These are phyloP conservation scores for Gamarada debralockiae DNA, from an alignment of 495 filamentous ascomycete genomes.

Conservation along the genomic window DNA sequence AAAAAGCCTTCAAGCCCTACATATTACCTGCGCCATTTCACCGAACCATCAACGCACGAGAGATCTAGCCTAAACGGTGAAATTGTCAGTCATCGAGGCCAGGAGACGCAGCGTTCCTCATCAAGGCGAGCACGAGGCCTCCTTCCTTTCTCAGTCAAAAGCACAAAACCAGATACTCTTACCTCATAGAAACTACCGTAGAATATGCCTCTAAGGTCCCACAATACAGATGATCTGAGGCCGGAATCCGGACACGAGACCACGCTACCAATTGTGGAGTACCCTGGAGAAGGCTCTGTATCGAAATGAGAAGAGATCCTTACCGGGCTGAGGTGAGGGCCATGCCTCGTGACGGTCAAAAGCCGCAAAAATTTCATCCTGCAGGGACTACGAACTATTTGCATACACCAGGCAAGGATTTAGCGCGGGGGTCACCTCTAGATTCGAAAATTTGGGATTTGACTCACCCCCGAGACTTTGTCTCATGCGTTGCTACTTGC, in stretches of 20 bases:
- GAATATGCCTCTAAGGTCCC: not conserved
- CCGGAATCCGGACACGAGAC: not conserved
- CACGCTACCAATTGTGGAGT: too few species aligned
- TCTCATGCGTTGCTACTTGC: too few species aligned
- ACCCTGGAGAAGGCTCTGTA: too few species aligned
- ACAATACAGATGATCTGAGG: too few species aligned
- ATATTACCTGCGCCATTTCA: too few species aligned
- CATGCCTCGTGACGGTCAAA: constrained; percentile 16
- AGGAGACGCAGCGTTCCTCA: too few species aligned
- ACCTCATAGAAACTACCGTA: constrained; percentile 19
- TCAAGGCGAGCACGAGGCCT: constrained; percentile 1
- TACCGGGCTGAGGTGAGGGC: not conserved
- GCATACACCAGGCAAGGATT: constrained; percentile 1
- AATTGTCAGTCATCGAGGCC: too few species aligned
- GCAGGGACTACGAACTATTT: constrained; percentile 11
- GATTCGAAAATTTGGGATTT: not conserved
- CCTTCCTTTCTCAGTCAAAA: constrained; percentile 3
- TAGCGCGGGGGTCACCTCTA: constrained; percentile 8
- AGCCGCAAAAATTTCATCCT: not conserved
- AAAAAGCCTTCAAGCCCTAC: too few species aligned
- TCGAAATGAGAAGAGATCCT: too few species aligned
- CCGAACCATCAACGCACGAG: too few species aligned
- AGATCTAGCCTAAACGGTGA: too few species aligned
- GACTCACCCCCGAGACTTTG: too few species aligned
- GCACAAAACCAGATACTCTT: constrained; percentile 6